Percentiles rank a stretch among this genome's conserved stretches.
These are phyloP conservation scores for Penicillium mononematosum DNA, from an alignment of 495 filamentous ascomycete genomes.

Conservation along the genomic window DNA sequence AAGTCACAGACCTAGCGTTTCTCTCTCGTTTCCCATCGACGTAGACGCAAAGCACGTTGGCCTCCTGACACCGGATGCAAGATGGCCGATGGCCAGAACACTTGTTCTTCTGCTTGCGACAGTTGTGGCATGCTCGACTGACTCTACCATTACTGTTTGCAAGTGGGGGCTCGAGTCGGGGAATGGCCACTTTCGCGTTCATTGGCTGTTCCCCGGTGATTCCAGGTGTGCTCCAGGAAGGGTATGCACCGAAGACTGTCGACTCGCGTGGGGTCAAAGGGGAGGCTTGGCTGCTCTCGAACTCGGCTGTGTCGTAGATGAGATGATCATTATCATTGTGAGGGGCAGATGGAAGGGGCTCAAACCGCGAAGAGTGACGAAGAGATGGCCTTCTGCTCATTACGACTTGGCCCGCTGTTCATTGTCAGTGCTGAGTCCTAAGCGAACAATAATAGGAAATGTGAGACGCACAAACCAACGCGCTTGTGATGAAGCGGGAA, in stretches of 20 bases:
- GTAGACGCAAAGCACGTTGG: neutral
- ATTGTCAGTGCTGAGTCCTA: neutral
- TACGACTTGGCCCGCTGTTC: conserved; percentile 2
- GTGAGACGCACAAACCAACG: neutral
- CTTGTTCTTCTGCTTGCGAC: conserved; percentile 10
- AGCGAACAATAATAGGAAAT: neutral
- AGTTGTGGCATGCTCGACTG: conserved; percentile 9
- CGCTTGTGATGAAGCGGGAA: neutral
- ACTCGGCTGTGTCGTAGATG: neutral
- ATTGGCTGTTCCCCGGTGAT: neutral
- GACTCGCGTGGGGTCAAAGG: neutral
- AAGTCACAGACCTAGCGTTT: conserved; percentile 1
- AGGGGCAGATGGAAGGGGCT: neutral
- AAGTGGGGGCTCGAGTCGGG: conserved; percentile 5
- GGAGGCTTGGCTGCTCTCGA: neutral
- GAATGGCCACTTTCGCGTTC: conserved; percentile 9
- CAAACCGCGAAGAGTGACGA: neutral
- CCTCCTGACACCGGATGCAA: conserved; percentile 5
- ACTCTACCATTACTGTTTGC: neutral
- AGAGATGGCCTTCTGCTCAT: conserved; percentile 2
- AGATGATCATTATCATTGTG: neutral
- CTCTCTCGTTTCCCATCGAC: conserved; percentile 9
- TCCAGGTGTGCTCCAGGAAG: neutral
- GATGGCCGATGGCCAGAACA: conserved; percentile 6
- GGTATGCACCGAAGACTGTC: neutral